Conservation (phyloP, 75 land plant genomes). For the Cryptomeria japonica region DNA sequence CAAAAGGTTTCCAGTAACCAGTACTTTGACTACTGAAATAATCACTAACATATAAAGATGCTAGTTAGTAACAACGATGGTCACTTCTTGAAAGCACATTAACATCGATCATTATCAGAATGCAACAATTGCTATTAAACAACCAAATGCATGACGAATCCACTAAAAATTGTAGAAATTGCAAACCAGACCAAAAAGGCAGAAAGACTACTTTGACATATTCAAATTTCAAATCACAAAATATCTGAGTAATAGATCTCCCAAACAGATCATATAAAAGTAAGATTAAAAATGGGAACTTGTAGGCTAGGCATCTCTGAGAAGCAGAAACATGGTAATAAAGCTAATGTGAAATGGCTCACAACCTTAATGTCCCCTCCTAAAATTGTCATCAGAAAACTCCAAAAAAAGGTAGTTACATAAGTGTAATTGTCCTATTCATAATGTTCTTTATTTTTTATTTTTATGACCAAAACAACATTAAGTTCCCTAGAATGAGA, state of each 20-base stretch:
- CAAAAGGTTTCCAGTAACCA: constrained; percentile 43
- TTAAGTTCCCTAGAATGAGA: too few relatives aligned
- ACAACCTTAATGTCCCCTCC: neutral
- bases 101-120: neutral
- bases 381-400: neutral
- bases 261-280: neutral
- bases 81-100: neutral
- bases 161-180: neutral
- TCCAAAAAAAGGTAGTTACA: neutral
- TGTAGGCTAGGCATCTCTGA: neutral
- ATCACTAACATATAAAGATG: constrained; percentile 24
- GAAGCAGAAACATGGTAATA: neutral
- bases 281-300: too few relatives aligned
- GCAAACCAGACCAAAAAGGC: neutral
- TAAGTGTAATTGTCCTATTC: too few relatives aligned
- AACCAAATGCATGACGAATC: neutral
- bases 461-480: too few relatives aligned
- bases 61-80: neutral
- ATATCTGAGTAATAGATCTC: neutral
- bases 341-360: neutral
- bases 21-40: constrained; percentile 24
- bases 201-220: neutral
- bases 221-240: neutral
- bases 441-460: too few relatives aligned
- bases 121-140: neutral